phyloP scores from a whole-genome alignment of 2,329 filamentous ascomycete genomes.

The Trichoderma lentiforme region DNA sequence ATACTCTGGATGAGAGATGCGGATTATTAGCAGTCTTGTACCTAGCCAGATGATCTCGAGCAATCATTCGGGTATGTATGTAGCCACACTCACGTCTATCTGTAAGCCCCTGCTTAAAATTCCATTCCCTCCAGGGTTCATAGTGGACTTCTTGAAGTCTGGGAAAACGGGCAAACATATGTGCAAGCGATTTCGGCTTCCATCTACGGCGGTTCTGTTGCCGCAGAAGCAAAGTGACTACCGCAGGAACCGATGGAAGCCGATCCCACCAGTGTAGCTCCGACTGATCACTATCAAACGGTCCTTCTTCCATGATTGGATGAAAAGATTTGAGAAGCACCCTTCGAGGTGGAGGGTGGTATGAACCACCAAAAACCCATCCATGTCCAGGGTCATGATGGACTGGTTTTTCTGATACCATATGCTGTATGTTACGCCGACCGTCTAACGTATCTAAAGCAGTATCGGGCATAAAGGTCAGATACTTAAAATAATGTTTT shows the following conservation, averaged over 20 bases:
- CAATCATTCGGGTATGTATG: neutral
- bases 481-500: conserved; percentile 31
- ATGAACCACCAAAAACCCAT: neutral
- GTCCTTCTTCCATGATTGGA: conserved; percentile 24
- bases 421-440: neutral
- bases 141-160: conserved; percentile 35
- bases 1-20: neutral
- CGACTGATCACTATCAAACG: conserved; percentile 16
- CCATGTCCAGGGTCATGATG: conserved; percentile 7
- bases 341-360: conserved; percentile 16
- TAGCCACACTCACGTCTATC: neutral
- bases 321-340: conserved; percentile 21
- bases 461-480: conserved; percentile 21
- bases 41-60: neutral
- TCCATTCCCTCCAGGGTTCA: conserved; percentile 35
- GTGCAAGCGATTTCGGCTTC: conserved; percentile 27
- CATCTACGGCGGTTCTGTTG: conserved; percentile 34
- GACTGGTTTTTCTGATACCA: neutral
- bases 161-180: conserved; percentile 32
- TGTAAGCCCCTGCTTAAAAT: neutral
- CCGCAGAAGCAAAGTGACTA: conserved; percentile 33
- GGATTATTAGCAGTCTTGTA: neutral
- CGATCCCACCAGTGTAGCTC: conserved; percentile 6
- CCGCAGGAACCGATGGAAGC: conserved; percentile 28
- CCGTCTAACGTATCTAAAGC: neutral